Base-by-base conservation (phyloP, 805 yeast species). In the Ogataea chonburiensis region DNA sequence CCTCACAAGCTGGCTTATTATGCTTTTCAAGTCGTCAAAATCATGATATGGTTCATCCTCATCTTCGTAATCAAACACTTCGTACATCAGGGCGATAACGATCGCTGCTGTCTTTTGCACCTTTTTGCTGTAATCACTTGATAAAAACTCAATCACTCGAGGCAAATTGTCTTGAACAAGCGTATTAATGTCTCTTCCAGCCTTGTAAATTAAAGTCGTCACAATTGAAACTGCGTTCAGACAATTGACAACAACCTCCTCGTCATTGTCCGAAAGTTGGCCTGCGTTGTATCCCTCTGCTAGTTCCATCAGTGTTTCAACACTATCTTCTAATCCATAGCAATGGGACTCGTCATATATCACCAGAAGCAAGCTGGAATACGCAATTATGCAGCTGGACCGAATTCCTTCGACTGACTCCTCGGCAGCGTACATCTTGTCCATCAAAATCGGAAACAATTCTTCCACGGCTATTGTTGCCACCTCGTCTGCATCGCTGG, bases 61-160 rank as follows among this genome's bases (percentile, higher is more conserved):
- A 12, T 64, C 64, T 42, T 68, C 66, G 10, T 53, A 53, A 8
- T 58, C 66, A n/a, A 64, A 73, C 10, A 70, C 45, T 50, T 81
- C 86, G 49, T 73, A 76, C 45, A 71, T 64, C 24, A 80, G 58
- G 1, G 78, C 86, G 31, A 76, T 59, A 10, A 76, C 61, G 43
- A 78, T 67, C 4, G 77, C 79, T 1, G 76, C 73, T 0, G 84
- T 75, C 33, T 72, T 70, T 16, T 73, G 61, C 7, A 79, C 60
- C n/a, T 70, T 76, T 14, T 66, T 53, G 24, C 63, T 61, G 29
- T 24, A 37, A 5, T 40, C 47, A 21, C 60, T 70, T 28, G 64
- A 71, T 13, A 75, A 52, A 24, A 71, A 60, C 2, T 62, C 69
- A 5, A 71, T 56, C 17, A 72, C 42, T 29, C 68, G 63, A 2